These are phyloP conservation scores for Rhytidiadelphus loreus DNA, from an alignment of 225 moss, liverwort and hornwort species.

Conservation along the genomic window DNA sequence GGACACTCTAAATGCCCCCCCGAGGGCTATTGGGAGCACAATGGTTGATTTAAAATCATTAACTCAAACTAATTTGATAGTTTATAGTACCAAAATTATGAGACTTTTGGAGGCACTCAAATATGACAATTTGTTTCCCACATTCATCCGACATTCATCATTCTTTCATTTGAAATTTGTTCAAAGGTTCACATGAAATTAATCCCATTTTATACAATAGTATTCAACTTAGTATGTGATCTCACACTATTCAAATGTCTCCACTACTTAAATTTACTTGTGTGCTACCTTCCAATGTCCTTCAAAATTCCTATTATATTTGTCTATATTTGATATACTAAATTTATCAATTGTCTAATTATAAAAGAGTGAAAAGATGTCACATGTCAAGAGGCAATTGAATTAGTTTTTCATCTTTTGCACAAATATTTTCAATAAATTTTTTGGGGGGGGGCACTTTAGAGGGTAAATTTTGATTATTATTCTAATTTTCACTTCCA, in stretches of 20 bases:
- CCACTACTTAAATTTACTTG: neutral
- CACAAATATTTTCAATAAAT: neutral
- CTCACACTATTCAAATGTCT: neutral
- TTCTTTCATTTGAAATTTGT: neutral
- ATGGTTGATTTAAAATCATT: neutral
- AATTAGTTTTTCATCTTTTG: neutral
- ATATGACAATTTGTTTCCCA: no score
- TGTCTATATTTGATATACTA: neutral
- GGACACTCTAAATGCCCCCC: no score
- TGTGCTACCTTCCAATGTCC: neutral
- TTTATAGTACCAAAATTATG: neutral
- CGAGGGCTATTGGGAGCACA: no score
- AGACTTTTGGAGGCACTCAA: no score
- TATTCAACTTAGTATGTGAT: neutral
- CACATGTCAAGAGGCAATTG: neutral
- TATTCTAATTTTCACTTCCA: neutral
- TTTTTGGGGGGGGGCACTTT: neutral
- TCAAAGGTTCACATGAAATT: neutral
- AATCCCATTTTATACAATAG: neutral
- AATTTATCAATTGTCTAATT: neutral
- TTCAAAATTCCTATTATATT: neutral
- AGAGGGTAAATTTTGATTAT: rapidly evolving
- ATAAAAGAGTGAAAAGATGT: neutral
- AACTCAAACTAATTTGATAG: neutral
- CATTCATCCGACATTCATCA: neutral